phyloP scores from a whole-genome alignment of 345 rosid genomes.

The Syzygium aqueum region DNA sequence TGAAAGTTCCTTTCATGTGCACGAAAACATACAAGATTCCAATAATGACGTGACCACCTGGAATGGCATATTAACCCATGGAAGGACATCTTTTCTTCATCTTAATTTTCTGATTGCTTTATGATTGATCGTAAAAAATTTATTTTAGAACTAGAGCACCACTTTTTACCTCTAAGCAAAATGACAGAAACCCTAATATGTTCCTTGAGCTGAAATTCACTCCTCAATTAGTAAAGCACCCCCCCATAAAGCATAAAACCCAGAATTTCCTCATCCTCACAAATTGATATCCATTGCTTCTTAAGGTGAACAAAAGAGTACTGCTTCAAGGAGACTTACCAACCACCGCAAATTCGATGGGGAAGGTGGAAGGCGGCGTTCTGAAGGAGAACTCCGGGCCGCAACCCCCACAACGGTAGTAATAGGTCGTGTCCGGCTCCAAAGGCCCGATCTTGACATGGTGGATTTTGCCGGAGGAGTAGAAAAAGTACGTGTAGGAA shows the following conservation, averaged over 20 bases:
- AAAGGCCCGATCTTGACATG: constrained; percentile 83
- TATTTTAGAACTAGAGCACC: background rate
- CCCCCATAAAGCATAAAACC: background rate
- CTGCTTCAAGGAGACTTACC: constrained; percentile 28
- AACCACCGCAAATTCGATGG: constrained; percentile 61
- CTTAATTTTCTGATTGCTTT: background rate
- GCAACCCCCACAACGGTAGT: constrained; percentile 55
- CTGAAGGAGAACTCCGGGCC: constrained; percentile 76
- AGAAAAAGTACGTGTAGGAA: constrained; percentile 60
- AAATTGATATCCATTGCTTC: background rate
- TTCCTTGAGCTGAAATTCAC: background rate
- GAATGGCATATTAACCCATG: background rate
- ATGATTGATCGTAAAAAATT: background rate
- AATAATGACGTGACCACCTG: background rate
- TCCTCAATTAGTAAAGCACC: background rate
- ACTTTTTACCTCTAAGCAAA: background rate
- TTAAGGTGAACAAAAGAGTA: background rate
- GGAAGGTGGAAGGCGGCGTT: constrained; percentile 62
- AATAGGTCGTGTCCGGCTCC: constrained; percentile 44
- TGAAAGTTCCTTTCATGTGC: background rate
- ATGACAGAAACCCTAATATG: background rate
- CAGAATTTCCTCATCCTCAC: background rate
- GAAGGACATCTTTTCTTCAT: background rate
- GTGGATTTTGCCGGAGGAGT: constrained; percentile 65
- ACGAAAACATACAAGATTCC: background rate